These are phyloP conservation scores for Bipolaris oryzae DNA, from an alignment of 2,329 filamentous ascomycete genomes.

Conservation along the genomic window DNA sequence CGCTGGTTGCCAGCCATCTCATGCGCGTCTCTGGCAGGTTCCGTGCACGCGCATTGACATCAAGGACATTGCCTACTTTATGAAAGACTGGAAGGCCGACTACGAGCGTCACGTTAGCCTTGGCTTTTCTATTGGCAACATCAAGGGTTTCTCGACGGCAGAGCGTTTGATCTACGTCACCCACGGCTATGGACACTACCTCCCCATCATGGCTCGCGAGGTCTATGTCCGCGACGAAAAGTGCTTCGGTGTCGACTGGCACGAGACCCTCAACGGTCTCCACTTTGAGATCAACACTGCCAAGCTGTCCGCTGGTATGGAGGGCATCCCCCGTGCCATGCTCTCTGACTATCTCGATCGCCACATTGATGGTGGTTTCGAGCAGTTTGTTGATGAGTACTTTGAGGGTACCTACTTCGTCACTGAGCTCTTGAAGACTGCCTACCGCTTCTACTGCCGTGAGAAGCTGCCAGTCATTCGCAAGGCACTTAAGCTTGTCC, in stretches of 20 bases:
- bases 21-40: conserved; percentile 95
- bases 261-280: conserved; percentile 77
- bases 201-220: conserved; percentile 92
- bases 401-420: conserved; percentile 95
- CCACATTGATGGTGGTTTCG: conserved; percentile 90
- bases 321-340: conserved; percentile 80
- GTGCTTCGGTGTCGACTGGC: conserved; percentile 93
- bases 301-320: conserved; percentile 84
- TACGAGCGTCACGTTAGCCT: conserved; percentile 88
- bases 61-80: conserved; percentile 97
- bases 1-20: conserved; percentile 91
- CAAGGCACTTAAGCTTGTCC: conserved; percentile 91
- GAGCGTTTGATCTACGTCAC: conserved; percentile 85
- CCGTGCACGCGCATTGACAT: conserved; percentile 98
- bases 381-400: conserved; percentile 92
- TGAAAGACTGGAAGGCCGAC: conserved; percentile 99
- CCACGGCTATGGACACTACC: conserved; percentile 90
- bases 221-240: conserved; percentile 90
- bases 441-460: conserved; percentile 89
- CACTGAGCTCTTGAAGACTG: conserved; percentile 94
- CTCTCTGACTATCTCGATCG: conserved; percentile 93
- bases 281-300: conserved; percentile 88
- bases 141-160: conserved; percentile 76
- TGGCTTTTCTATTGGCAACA: conserved; percentile 90
- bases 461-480: conserved; percentile 88